Conservation (phyloP, 1,284 basidiomycete species). For the Neotropicomus parvogracilis region DNA sequence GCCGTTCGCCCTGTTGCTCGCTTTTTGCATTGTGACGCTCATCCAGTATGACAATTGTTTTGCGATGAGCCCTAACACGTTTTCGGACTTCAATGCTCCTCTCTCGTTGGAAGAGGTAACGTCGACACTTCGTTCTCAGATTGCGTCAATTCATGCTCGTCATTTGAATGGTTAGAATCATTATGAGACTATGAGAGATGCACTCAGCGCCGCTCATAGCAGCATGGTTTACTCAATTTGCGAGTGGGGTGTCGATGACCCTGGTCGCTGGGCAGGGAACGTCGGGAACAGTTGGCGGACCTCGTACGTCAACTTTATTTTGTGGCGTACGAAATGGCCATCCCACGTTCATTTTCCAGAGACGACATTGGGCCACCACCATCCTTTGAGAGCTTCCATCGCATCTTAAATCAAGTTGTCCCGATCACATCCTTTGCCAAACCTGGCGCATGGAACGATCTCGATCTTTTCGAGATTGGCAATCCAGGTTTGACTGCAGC, state of each 20-base stretch:
- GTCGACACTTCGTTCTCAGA: background rate
- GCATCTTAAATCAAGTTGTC: constrained; percentile 50
- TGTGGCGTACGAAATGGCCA: no score
- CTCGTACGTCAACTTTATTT: constrained; percentile 20
- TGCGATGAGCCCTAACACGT: constrained; percentile 2
- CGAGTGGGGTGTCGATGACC: constrained; percentile 50
- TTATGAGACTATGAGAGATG: constrained; percentile 7
- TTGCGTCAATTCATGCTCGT: background rate
- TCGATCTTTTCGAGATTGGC: constrained; percentile 49
- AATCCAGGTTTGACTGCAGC: constrained; percentile 39
- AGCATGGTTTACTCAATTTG: constrained; percentile 53
- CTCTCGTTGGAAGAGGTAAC: constrained; percentile 7
- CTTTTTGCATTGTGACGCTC: background rate
- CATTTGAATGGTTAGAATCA: background rate
- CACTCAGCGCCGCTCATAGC: constrained; percentile 37
- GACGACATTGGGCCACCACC: constrained; percentile 42
- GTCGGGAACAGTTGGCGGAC: constrained; percentile 51
- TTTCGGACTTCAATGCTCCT: background rate
- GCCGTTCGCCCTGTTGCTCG: background rate
- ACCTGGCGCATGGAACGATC: constrained; percentile 45
- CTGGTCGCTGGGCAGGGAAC: constrained; percentile 43
- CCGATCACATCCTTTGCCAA: constrained; percentile 46
- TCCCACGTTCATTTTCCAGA: no score
- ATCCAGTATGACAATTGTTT: constrained; percentile 16
- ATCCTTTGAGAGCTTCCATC: constrained; percentile 45